Percentiles rank a stretch among this genome's conserved stretches.
phyloP scores from a whole-genome alignment of 2,329 filamentous ascomycete species.

The Diaporthe velutina region DNA sequence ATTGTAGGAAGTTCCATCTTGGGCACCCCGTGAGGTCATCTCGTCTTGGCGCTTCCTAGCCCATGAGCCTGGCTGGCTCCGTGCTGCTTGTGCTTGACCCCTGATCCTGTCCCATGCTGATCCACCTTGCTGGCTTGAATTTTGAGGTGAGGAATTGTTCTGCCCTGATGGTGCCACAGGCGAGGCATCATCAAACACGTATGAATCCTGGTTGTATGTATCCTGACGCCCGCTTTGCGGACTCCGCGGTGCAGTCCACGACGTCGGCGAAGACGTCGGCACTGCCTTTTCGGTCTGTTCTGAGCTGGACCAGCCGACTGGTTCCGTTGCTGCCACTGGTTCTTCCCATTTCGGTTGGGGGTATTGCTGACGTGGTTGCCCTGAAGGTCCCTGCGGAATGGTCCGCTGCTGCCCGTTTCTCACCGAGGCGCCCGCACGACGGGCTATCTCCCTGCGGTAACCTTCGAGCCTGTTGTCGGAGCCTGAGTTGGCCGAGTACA shows the following conservation, averaged over 20 bases:
- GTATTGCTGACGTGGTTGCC: background rate
- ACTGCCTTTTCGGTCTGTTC: constrained; percentile 27
- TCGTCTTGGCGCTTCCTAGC: constrained; percentile 44
- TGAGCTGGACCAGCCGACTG: constrained; percentile 13
- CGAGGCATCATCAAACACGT: constrained; percentile 40
- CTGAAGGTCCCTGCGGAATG: background rate
- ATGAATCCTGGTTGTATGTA: constrained; percentile 16
- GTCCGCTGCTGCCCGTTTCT: background rate
- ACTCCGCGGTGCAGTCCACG: constrained; percentile 27
- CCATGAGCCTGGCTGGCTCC: constrained; percentile 17
- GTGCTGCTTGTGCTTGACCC: constrained; percentile 31
- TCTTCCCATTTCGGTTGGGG: constrained; percentile 7
- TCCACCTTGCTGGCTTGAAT: constrained; percentile 10
- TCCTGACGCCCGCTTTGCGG: constrained; percentile 10
- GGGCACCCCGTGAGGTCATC: constrained; percentile 34
- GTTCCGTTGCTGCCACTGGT: background rate
- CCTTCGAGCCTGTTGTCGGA: constrained; percentile 35
- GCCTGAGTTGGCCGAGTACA: constrained; percentile 15
- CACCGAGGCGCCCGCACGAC: background rate
- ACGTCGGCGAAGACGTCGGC: background rate
- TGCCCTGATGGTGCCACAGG: constrained; percentile 36
- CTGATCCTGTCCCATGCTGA: constrained; percentile 41
- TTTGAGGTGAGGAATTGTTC: background rate
- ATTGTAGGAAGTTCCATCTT: constrained; percentile 45
- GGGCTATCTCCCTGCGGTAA: constrained; percentile 20